Evolutionary conservation across 768 basidiomycete genomes (phyloP).

Genomic region (Suillus discolor): DNA sequence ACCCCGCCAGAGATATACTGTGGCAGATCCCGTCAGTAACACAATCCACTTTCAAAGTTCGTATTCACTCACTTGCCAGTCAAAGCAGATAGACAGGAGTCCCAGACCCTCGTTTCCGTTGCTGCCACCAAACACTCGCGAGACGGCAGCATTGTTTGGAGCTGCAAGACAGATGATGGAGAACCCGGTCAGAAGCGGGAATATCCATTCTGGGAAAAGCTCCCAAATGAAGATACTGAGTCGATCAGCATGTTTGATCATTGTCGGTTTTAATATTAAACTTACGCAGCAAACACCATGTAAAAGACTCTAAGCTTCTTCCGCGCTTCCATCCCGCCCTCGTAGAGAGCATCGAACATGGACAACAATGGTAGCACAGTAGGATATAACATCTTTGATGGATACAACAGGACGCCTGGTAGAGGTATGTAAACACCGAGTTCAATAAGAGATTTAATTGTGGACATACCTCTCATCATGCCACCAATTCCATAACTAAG

Average conservation of each 20-base stretch:
- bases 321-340: slow-evolving; percentile 35
- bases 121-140: slow-evolving; percentile 67
- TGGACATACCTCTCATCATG: slow-evolving; percentile 41
- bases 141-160: slow-evolving; percentile 50
- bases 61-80: slow-evolving; percentile 40
- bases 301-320: slow-evolving; percentile 50
- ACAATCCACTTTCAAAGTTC: slow-evolving; percentile 19
- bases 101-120: slow-evolving; percentile 72
- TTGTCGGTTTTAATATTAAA: not conserved
- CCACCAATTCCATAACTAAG: slow-evolving; percentile 41
- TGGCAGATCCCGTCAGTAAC: slow-evolving; percentile 1
- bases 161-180: slow-evolving; percentile 64
- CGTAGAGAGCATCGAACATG: slow-evolving; percentile 50
- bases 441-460: not conserved
- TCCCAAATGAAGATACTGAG: slow-evolving; percentile 35
- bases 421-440: not conserved
- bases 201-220: slow-evolving; percentile 36
- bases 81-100: slow-evolving; percentile 59
- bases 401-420: slow-evolving; percentile 48
- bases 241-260: slow-evolving; percentile 7
- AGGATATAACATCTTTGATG: slow-evolving; percentile 56
- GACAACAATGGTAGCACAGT: slow-evolving; percentile 47
- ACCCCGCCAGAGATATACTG: slow-evolving; percentile 31
- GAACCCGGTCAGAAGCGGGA: slow-evolving; percentile 65
- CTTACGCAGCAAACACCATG: slow-evolving; percentile 44